Evolutionary conservation across 1,284 basidiomycete species (phyloP).

Genomic region (Ceratorhiza oryzae-sativae): DNA sequence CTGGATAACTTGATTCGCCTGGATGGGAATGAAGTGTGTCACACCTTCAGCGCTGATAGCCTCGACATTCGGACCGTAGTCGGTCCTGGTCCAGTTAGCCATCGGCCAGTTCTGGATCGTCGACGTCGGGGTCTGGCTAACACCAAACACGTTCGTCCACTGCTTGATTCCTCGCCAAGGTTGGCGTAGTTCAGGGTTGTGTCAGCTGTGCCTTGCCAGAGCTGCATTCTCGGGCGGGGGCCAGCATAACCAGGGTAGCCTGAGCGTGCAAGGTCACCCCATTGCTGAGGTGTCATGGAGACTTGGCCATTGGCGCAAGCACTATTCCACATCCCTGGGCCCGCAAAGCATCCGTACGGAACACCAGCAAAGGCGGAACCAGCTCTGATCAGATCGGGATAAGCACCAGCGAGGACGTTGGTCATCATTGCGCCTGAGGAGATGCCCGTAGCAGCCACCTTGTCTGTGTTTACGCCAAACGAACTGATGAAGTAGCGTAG

Average conservation of each 20-base stretch:
- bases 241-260: conserved; percentile 63
- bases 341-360: conserved; percentile 62
- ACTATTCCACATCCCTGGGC: conserved; percentile 59
- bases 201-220: conserved; percentile 64
- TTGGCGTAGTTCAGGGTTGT: conserved; percentile 60
- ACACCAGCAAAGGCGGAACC: conserved; percentile 62
- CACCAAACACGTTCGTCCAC: conserved; percentile 59
- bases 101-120: conserved; percentile 54
- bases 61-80: conserved; percentile 58
- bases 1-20: conserved; percentile 45
- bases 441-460: conserved; percentile 60
- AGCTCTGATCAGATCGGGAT: conserved; percentile 63
- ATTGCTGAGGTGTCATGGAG: conserved; percentile 58
- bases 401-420: conserved; percentile 61
- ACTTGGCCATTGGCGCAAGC: conserved; percentile 57
- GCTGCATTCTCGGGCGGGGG: conserved; percentile 58
- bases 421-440: conserved; percentile 70
- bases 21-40: conserved; percentile 57
- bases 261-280: conserved; percentile 57
- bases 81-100: conserved; percentile 55
- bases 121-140: conserved; percentile 53
- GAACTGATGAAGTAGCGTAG: conserved; percentile 60
- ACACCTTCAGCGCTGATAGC: conserved; percentile 56
- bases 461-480: conserved; percentile 56
- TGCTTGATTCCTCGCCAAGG: no score